Conservation (phyloP, 129 eudicot genomes). For the Lactuca saligna region DNA sequence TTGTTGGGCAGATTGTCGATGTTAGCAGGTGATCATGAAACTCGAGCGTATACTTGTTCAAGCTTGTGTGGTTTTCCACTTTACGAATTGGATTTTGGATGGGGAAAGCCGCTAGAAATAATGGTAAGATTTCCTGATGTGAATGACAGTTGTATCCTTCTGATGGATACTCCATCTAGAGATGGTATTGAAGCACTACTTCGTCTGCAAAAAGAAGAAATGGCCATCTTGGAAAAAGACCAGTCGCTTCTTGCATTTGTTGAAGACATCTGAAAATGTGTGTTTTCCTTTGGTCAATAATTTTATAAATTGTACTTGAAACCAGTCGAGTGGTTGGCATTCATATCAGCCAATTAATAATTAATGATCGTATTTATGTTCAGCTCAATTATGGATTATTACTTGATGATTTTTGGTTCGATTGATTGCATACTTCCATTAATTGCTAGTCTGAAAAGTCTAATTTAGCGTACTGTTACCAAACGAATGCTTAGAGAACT, state of each 20-base stretch:
- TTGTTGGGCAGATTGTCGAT: not conserved
- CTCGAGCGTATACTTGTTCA: not conserved
- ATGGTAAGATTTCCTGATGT: slow-evolving; percentile 1
- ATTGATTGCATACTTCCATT: too few species aligned
- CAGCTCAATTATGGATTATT: not conserved
- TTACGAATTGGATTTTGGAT: slow-evolving; percentile 36
- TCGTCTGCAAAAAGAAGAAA: slow-evolving; percentile 16
- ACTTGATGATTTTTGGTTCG: not conserved
- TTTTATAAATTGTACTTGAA: not conserved
- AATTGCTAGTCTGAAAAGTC: too few species aligned
- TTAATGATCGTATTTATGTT: not conserved
- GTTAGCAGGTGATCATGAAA: not conserved
- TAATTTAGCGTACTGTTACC: not conserved
- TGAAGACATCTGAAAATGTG: slow-evolving; percentile 9
- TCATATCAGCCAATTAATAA: not conserved
- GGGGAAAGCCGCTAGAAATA: slow-evolving; percentile 37
- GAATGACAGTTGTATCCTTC: slow-evolving; percentile 9
- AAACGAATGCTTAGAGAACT: not conserved
- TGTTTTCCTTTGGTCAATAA: slow-evolving; percentile 6
- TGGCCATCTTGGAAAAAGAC: slow-evolving; percentile 9
- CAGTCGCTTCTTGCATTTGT: slow-evolving; percentile 8
- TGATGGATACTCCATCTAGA: slow-evolving; percentile 14
- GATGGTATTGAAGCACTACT: slow-evolving; percentile 22
- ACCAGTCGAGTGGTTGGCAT: not conserved
- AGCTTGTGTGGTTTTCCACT: slow-evolving; percentile 12